Conservation (phyloP, 768 basidiomycete genomes). For the Lactifluus pinguis region DNA sequence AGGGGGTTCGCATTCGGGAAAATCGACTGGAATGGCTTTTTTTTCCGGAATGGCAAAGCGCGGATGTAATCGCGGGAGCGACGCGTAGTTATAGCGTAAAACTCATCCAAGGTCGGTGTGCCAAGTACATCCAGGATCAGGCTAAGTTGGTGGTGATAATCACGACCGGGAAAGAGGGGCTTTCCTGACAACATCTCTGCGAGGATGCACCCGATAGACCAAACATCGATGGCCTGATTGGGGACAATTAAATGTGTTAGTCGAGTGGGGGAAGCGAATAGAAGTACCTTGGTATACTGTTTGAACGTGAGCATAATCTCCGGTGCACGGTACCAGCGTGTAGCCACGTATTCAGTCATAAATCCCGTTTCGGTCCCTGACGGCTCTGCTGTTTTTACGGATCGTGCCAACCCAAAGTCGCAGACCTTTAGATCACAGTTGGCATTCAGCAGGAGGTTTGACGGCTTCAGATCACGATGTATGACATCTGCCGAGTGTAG, state of each 20-base stretch:
- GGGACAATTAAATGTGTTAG: conserved; percentile 26
- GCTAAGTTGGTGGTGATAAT: conserved; percentile 92
- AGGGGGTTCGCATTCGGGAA: conserved; percentile 88
- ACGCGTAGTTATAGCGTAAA: conserved; percentile 90
- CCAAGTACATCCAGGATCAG: conserved; percentile 96
- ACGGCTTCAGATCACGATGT: conserved; percentile 94
- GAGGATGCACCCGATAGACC: conserved; percentile 82
- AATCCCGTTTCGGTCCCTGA: conserved; percentile 79
- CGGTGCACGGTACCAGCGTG: conserved; percentile 97
- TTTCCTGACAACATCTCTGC: conserved; percentile 98
- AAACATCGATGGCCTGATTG: conserved; percentile 70
- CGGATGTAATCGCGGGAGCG: conserved; percentile 93
- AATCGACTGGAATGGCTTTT: conserved; percentile 67
- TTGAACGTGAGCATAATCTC: conserved; percentile 99
- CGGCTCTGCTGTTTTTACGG: conserved; percentile 76
- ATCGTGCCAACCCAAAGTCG: conserved; percentile 94
- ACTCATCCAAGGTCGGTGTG: conserved; percentile 94
- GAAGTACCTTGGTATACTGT: conserved; percentile 81
- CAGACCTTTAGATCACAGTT: conserved; percentile 94
- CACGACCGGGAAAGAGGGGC: conserved; percentile 93
- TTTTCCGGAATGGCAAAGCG: conserved; percentile 88
- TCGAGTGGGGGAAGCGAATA: conserved; percentile 31
- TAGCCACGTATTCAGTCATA: conserved; percentile 98
- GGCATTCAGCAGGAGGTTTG: conserved; percentile 93
- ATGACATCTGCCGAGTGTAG: conserved; percentile 95